Evolutionary conservation across 371 early-diverging fungal genomes (phyloP).

Genomic region (Mortierella sp.): DNA sequence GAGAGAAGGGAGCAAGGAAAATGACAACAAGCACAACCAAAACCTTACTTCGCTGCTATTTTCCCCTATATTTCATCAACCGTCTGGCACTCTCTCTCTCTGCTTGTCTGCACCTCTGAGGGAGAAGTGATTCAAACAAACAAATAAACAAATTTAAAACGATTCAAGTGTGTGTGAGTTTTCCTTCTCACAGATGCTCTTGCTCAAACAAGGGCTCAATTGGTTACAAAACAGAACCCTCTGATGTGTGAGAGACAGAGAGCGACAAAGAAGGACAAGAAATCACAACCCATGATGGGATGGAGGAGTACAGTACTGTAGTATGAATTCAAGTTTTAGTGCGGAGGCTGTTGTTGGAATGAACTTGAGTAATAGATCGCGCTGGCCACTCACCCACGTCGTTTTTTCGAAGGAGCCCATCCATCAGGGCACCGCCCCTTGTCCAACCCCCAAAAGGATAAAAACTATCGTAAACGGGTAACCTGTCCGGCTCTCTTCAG

Average conservation of each 20-base stretch:
- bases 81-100: no score
- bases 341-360: background rate
- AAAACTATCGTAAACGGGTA: no score
- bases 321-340: no score
- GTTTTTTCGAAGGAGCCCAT: background rate
- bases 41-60: no score
- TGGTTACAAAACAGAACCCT: background rate
- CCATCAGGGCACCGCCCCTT: conserved; percentile 6
- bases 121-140: no score
- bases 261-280: background rate
- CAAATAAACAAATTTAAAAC: background rate
- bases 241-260: background rate
- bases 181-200: conserved; percentile 5
- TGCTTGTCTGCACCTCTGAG: no score
- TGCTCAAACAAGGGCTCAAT: conserved; percentile 7
- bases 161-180: background rate
- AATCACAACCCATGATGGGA: background rate
- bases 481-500: no score
- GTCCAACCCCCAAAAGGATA: background rate
- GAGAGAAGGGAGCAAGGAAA: background rate
- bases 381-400: background rate
- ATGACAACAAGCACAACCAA: background rate
- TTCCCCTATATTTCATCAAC: no score
- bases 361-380: background rate
- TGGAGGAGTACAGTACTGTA: background rate